Conservation (phyloP, 495 filamentous ascomycete genomes). For the Neurospora sp. region DNA sequence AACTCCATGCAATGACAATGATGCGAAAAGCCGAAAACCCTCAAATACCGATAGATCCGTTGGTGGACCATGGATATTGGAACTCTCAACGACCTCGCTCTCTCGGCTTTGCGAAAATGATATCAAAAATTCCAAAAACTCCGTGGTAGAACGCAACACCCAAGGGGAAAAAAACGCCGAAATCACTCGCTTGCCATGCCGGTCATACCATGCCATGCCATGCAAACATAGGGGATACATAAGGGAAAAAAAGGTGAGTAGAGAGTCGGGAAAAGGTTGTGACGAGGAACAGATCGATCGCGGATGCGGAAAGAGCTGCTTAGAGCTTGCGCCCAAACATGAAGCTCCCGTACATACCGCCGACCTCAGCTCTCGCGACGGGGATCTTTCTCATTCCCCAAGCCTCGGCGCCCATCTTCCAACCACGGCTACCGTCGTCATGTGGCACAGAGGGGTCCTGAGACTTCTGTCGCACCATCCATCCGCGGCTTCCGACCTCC, state of each 20-base stretch:
- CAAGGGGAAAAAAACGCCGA: background rate
- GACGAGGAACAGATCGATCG: background rate
- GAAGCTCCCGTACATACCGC: conserved; percentile 78
- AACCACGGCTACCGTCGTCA: conserved; percentile 47
- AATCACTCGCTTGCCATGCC: conserved; percentile 4
- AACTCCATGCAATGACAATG: background rate
- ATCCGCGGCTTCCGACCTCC: conserved; percentile 52
- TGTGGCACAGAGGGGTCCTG: conserved; percentile 2
- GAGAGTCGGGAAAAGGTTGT: background rate
- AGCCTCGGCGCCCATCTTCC: conserved; percentile 85
- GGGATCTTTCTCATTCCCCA: conserved; percentile 87
- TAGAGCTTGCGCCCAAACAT: conserved; percentile 55
- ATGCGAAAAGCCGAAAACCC: background rate
- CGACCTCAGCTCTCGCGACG: conserved; percentile 65
- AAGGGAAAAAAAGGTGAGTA: background rate
- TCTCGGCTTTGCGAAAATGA: background rate
- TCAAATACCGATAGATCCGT: background rate
- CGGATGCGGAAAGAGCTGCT: conserved; percentile 1
- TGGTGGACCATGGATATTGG: background rate
- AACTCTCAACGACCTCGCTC: background rate
- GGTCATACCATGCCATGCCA: conserved; percentile 1
- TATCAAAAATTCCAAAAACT: background rate
- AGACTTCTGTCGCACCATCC: conserved; percentile 53
- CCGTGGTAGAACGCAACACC: background rate
- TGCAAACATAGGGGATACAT: background rate